Evolutionary conservation across 2,329 filamentous ascomycete genomes (phyloP), one percentile per base, ranked within the genome.

Genomic region (Neoscytalidium dimidiatum): DNA sequence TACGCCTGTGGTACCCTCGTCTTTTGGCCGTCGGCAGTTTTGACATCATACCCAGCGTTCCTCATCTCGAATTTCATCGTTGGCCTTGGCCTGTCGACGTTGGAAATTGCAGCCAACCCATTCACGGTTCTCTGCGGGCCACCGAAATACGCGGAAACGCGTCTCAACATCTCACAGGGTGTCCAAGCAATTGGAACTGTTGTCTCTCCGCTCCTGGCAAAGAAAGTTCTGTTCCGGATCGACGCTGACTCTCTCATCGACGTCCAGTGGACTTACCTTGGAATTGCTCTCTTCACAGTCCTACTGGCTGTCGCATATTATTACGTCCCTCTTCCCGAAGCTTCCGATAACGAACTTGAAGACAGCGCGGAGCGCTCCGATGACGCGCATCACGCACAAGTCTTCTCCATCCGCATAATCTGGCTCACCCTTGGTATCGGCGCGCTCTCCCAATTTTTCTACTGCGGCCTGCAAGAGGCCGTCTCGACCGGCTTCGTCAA

Each of bases 231-330:
- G 29, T 88, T 88, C 75, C 81, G 79, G 46, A 69, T 71, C 17
- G 77, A 83, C 64, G 83, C 84, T 0, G 78, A 81, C 0, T 83
- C 81, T 9, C 72, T 89, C 28, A 83, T 88, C 64, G 81, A 86
- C 63, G 85, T 88, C 1, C 87, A 89, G 71, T 89, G 86, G 86
- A 83, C 86, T 0, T 89, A 89, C 66, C 82, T 89, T 2, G 87
- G 85, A 7, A 88, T 89, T 64, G 82, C 85, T 0, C 79, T 89
- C 13, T 87, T 88, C 69, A 86, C 84, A 29, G 79, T 88, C 52
- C 73, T 83, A 3, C 78, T 89, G 13, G 86, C 86, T 1, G 78
- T 88, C 9, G 80, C 81, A 2, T 88, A 87, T 72, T 87, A 85
- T 71, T 88, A 88, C 68, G 75, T 88, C 1, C 86, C 86, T 2